Base-by-base conservation (phyloP, 208 protist genomes). In the Paratrypanosoma confusum region DNA sequence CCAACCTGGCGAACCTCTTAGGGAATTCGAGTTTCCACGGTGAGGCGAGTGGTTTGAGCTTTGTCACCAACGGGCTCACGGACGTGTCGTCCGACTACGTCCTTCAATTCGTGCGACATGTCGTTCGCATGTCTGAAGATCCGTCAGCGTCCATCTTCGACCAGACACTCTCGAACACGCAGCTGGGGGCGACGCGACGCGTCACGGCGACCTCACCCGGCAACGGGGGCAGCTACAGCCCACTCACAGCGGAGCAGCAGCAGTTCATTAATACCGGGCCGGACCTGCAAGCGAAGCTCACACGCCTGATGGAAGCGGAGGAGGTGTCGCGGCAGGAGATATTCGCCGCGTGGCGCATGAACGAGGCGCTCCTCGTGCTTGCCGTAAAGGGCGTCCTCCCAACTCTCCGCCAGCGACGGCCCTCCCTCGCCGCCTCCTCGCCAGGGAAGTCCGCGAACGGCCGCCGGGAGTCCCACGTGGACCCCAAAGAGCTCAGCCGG, bases 241-340 rank as follows among this genome's bases (percentile, higher is more conserved):
- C 24, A 3, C 29, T 65, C 33, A 50, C 59, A 7, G 29, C 6
- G 17, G 52, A 60, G 13, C 39, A 61, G 26, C 1, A 17, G 16
- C 44, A 44, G 20, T 81, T 84, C 50, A 64, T 90, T 17, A 50
- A 65, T 1, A 55, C 46, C n/a, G 73, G 64, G 2, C 42, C 50
- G 3, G 58, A 45, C 11, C 36, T 61, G 26, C 7, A 18, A 36
- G 73, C 79, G 27, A 55, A 66, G 32, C 3, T 83, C 7, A 20
- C 37, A n/a, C 72, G 75, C 11, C 57, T 90, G 45, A 33, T 51
- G 31, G 73, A 86, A 57, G 57, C 84, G 13, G 73, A 90, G 50
- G 47, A 73, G 25, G 56, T 62, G 36, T 32, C 51, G 21, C 71
- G 81, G 6, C 51, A 75, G 48, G 47, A 73, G 34, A 68, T 90